A percentile compares a stretch with the other conserved stretches of the same genome.
These are phyloP conservation scores for Eucalyptus guilfoylei DNA, from an alignment of 345 rosid species.

Conservation along the genomic window DNA sequence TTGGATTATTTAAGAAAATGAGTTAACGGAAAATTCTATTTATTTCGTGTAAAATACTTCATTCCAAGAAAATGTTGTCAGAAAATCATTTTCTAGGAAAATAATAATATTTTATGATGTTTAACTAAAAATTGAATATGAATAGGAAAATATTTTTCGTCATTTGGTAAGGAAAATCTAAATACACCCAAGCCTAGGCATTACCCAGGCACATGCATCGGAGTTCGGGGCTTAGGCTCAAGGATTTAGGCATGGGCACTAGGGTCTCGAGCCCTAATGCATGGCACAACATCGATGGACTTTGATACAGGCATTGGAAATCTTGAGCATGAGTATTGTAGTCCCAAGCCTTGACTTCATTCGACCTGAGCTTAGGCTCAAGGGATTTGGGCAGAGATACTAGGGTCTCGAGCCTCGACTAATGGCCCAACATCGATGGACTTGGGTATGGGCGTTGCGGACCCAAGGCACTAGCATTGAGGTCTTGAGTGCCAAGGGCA, in stretches of 20 bases:
- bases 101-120: too few relatives aligned
- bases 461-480: too few relatives aligned
- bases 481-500: too few relatives aligned
- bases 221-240: not conserved
- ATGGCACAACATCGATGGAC: not conserved
- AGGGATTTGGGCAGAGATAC: too few relatives aligned
- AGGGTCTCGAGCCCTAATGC: not conserved
- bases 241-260: not conserved
- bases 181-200: not conserved
- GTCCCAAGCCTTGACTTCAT: not conserved
- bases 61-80: too few relatives aligned
- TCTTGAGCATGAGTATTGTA: rapidly evolving
- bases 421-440: too few relatives aligned
- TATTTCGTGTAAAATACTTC: rapidly evolving
- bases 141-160: rapidly evolving
- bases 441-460: too few relatives aligned
- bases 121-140: too few relatives aligned
- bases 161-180: not conserved
- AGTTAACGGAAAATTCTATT: not conserved
- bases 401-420: not conserved
- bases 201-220: not conserved
- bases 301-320: not conserved
- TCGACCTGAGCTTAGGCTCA: too few relatives aligned
- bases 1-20: not conserved
- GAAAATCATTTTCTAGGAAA: too few relatives aligned